Conservation (phyloP, 352 stramenopile species). For the Phytophthora ohioensis region DNA sequence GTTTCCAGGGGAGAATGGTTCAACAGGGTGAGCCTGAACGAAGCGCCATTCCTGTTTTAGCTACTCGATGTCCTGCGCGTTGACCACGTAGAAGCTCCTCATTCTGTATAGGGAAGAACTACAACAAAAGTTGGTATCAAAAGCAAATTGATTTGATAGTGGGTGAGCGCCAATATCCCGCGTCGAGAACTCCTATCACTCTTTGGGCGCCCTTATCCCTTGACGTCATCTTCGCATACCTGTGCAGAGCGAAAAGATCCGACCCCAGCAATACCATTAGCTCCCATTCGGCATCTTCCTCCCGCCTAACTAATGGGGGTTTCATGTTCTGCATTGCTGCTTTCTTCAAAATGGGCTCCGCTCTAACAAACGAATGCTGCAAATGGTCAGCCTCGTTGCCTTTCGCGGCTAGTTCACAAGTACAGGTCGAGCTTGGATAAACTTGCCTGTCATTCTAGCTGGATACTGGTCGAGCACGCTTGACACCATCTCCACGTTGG, state of each 20-base stretch:
- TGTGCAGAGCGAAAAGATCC: background rate
- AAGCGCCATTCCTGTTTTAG: background rate
- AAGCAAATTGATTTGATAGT: background rate
- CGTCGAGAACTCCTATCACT: background rate
- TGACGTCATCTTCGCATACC: background rate
- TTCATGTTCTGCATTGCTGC: background rate
- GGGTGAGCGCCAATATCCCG: background rate
- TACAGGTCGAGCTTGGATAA: background rate
- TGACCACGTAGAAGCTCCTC: slow-evolving; percentile 1
- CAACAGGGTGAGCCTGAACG: background rate
- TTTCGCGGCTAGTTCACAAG: background rate
- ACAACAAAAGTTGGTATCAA: background rate
- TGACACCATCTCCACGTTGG: background rate
- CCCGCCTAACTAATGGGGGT: background rate
- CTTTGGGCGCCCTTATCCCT: background rate
- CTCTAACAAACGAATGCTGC: background rate
- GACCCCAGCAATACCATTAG: background rate
- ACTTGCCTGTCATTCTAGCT: background rate
- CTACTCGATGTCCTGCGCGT: background rate
- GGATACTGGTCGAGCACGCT: background rate
- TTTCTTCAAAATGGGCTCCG: background rate
- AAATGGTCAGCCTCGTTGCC: background rate
- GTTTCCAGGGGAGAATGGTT: background rate
- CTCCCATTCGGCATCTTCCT: background rate
- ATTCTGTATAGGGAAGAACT: background rate